These are phyloP conservation scores for Globisporangium cystogenes DNA, from an alignment of 352 stramenopile species.

Conservation along the genomic window DNA sequence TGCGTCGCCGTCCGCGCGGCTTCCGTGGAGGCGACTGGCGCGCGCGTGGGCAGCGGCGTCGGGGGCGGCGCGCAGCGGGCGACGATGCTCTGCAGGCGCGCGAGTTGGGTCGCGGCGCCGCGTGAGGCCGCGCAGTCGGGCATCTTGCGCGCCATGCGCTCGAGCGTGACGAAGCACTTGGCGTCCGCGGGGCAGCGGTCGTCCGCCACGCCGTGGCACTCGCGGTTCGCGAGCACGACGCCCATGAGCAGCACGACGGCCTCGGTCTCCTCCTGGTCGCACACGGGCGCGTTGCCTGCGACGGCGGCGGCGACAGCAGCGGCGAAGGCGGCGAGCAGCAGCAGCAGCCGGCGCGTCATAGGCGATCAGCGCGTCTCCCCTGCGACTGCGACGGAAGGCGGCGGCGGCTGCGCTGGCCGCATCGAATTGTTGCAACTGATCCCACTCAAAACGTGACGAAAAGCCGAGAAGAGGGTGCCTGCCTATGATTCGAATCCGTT, in stretches of 20 bases:
- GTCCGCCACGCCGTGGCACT: conserved; percentile 6
- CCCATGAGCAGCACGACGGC: conserved; percentile 5
- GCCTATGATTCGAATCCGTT: background rate
- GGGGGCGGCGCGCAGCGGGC: background rate
- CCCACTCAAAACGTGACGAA: background rate
- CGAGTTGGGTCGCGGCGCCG: background rate
- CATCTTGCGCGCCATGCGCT: conserved; percentile 6
- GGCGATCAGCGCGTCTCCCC: background rate
- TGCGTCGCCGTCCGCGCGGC: background rate
- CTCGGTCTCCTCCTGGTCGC: conserved; percentile 4
- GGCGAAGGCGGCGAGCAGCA: background rate
- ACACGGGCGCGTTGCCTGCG: background rate
- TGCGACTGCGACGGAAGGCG: background rate
- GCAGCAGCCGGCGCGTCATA: background rate
- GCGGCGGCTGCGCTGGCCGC: no score
- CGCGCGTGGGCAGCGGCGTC: background rate
- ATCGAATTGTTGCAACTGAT: no score
- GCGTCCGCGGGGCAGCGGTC: conserved; percentile 4
- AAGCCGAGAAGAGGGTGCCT: background rate
- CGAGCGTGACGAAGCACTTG: background rate
- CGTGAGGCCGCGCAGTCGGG: conserved; percentile 4
- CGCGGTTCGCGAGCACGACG: conserved; percentile 2
- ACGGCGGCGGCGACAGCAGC: background rate
- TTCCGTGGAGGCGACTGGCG: background rate
- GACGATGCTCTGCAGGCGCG: conserved; percentile 1